These are phyloP conservation scores for Penicillium sp. DNA, from an alignment of 2,329 filamentous ascomycete species.

Conservation along the genomic window DNA sequence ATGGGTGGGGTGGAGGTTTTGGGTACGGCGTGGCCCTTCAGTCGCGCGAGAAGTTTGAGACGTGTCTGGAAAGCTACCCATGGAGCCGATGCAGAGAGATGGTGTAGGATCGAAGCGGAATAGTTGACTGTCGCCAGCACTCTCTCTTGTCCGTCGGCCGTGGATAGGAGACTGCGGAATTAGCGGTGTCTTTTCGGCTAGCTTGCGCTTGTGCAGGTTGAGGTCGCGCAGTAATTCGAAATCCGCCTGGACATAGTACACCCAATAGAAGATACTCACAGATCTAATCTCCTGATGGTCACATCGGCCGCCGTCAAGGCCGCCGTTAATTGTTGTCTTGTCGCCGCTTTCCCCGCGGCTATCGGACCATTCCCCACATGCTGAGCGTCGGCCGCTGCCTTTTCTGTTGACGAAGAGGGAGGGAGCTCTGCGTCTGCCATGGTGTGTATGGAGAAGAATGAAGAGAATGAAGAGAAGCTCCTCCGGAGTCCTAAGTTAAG, in stretches of 20 bases:
- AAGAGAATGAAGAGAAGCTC: slow-evolving; percentile 5
- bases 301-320: slow-evolving; percentile 34
- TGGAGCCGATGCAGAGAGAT: slow-evolving; percentile 62
- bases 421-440: slow-evolving; percentile 29
- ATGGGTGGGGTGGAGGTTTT: slow-evolving; percentile 39
- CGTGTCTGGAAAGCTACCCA: slow-evolving; percentile 45
- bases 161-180: slow-evolving; percentile 63
- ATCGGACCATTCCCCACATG: slow-evolving; percentile 24
- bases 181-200: neutral
- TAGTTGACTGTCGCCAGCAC: slow-evolving; percentile 73
- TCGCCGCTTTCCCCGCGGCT: slow-evolving; percentile 27
- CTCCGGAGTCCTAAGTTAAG: neutral
- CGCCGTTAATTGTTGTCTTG: slow-evolving; percentile 30
- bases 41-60: slow-evolving; percentile 46
- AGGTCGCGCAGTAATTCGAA: neutral
- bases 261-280: slow-evolving; percentile 22
- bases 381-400: slow-evolving; percentile 14
- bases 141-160: slow-evolving; percentile 70
- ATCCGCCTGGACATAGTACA: neutral
- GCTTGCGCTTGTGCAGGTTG: neutral
- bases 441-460: neutral
- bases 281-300: slow-evolving; percentile 35
- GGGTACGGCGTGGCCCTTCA: slow-evolving; percentile 28
- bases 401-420: slow-evolving; percentile 15
- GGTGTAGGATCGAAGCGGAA: slow-evolving; percentile 63